phyloP scores from a whole-genome alignment of 495 filamentous ascomycete genomes.

The Penicillium arizonense region DNA sequence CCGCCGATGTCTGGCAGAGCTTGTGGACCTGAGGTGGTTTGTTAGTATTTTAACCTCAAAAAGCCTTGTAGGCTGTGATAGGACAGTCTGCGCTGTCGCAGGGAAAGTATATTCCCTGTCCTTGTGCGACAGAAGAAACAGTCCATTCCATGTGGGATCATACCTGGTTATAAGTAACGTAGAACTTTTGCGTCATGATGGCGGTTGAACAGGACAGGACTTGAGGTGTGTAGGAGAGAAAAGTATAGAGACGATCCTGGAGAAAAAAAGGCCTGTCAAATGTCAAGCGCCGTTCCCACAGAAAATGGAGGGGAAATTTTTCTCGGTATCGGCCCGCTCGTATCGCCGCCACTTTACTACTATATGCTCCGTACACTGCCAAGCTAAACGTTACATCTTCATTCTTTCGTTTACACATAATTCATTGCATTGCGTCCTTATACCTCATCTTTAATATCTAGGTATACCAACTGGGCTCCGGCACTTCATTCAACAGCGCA shows the following conservation, averaged over 20 bases:
- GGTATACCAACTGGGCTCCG: conserved; percentile 60
- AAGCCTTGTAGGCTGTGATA: background rate
- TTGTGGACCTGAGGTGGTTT: conserved; percentile 75
- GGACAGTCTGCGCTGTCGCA: conserved; percentile 2
- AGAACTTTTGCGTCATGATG: conserved; percentile 84
- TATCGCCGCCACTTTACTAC: too few relatives aligned
- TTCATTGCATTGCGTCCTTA: background rate
- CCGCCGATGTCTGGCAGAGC: conserved; percentile 83
- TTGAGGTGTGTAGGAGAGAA: background rate
- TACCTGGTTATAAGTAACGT: conserved; percentile 96
- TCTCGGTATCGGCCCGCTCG: too few relatives aligned
- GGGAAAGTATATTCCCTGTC: background rate
- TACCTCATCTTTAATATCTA: conserved; percentile 12
- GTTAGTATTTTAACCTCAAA: background rate
- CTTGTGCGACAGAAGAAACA: background rate
- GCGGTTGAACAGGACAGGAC: conserved; percentile 3
- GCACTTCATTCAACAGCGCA: conserved; percentile 49
- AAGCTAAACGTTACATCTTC: too few relatives aligned
- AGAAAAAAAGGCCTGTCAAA: background rate
- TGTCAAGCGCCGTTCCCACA: background rate
- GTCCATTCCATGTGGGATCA: conserved; percentile 18
- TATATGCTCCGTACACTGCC: too few relatives aligned
- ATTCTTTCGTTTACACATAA: background rate
- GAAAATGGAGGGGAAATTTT: too few relatives aligned
- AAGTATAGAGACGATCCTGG: background rate